A percentile compares a stretch with the other conserved stretches of the same genome.
These are phyloP conservation scores for Colletotrichum tamarilloi DNA, from an alignment of 2,329 filamentous ascomycete genomes.

Conservation along the genomic window DNA sequence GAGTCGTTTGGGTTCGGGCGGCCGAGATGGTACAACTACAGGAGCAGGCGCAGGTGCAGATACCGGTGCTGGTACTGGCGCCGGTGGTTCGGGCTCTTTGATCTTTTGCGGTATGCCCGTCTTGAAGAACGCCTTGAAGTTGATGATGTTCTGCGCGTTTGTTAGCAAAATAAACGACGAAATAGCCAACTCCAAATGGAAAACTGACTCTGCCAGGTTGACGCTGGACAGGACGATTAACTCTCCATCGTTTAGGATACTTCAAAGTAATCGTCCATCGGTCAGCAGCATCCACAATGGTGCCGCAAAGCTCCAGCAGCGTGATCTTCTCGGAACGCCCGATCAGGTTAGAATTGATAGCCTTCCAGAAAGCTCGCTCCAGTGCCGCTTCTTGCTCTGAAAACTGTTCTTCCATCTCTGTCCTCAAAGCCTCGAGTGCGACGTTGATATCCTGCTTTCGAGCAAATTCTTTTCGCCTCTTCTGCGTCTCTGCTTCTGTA, in stretches of 20 bases:
- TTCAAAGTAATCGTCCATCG: conserved; percentile 54
- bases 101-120: conserved; percentile 37
- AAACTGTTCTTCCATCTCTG: conserved; percentile 57
- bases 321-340: conserved; percentile 55
- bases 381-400: conserved; percentile 50
- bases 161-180: conserved; percentile 29
- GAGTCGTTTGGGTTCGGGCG: conserved; percentile 44
- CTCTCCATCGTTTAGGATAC: conserved; percentile 55
- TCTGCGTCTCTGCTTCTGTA: conserved; percentile 63
- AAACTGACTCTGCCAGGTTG: conserved; percentile 49
- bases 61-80: not conserved
- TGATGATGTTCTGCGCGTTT: conserved; percentile 46
- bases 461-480: conserved; percentile 71
- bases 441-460: conserved; percentile 72
- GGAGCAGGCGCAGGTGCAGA: not conserved
- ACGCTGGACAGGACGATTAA: conserved; percentile 48
- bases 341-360: conserved; percentile 51
- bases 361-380: conserved; percentile 55
- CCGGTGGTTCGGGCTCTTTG: conserved; percentile 35
- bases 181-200: not conserved
- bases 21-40: not conserved
- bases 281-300: conserved; percentile 59
- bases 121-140: conserved; percentile 52
- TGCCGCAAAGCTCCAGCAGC: conserved; percentile 55
- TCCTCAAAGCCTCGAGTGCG: conserved; percentile 58